Conservation (phyloP, 768 basidiomycete species). For the Sarcodon sp. region DNA sequence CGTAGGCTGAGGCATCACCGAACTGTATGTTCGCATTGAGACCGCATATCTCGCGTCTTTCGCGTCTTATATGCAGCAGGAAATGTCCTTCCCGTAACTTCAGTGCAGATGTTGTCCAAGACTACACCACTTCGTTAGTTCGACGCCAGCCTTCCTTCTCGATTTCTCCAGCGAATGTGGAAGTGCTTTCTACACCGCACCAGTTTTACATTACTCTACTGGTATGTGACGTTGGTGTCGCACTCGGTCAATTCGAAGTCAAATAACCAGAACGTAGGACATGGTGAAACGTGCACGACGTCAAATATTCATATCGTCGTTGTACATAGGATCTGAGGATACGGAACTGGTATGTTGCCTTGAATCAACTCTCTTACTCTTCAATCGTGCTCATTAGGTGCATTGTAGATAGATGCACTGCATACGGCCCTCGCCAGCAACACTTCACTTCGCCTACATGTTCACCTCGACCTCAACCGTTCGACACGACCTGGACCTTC, state of each 20-base stretch:
- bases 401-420: constrained; percentile 56
- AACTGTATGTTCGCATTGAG: no score
- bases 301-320: constrained; percentile 80
- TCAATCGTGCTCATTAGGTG: not conserved
- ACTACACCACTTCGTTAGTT: not conserved
- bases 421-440: constrained; percentile 43
- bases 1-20: no score
- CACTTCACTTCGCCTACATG: constrained; percentile 47
- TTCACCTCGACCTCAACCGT: constrained; percentile 75
- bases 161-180: constrained; percentile 10
- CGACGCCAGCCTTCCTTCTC: constrained; percentile 14
- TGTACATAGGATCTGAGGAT: constrained; percentile 81
- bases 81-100: not conserved
- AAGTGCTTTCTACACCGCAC: constrained; percentile 13
- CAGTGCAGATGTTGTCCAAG: not conserved
- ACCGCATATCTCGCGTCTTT: no score
- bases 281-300: constrained; percentile 67
- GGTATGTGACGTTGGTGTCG: constrained; percentile 7
- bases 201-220: constrained; percentile 14
- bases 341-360: constrained; percentile 54
- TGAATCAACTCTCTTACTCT: not conserved
- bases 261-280: constrained; percentile 26
- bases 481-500: constrained; percentile 62
- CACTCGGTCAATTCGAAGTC: not conserved
- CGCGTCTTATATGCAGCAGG: no score